These are phyloP conservation scores for Symbiodinium natans DNA, from an alignment of 73 alveolate genomes.

Conservation along the genomic window DNA sequence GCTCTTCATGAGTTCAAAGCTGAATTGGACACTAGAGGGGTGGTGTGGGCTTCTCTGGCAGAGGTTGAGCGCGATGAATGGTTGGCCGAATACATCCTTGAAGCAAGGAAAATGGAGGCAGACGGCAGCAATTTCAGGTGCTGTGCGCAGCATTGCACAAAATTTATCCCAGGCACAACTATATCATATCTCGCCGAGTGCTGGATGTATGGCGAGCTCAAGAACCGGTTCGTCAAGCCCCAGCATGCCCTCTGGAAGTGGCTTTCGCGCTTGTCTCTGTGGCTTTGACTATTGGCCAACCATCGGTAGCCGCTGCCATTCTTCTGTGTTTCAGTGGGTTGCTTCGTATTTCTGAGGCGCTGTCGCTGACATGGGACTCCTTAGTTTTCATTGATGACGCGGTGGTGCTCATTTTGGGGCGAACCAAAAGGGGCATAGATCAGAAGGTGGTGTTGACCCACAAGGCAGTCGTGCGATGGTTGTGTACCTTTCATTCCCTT, in stretches of 20 bases:
- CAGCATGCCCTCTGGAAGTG: constrained; percentile 30
- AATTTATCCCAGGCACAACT: neutral
- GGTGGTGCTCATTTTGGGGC: neutral
- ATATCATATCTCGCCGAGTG: neutral
- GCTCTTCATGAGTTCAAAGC: constrained; percentile 9
- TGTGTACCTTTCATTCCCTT: too few relatives aligned
- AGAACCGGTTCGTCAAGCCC: constrained; percentile 35
- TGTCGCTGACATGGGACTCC: neutral
- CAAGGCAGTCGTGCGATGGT: neutral
- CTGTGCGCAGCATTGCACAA: constrained; percentile 36
- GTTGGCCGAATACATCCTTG: constrained; percentile 20
- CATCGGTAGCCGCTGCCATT: neutral
- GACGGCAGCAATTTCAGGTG: neutral
- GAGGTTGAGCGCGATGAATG: neutral
- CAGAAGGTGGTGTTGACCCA: constrained; percentile 10
- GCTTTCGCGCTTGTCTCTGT: neutral
- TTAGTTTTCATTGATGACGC: neutral
- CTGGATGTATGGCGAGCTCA: constrained; percentile 36
- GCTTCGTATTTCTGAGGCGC: constrained; percentile 26
- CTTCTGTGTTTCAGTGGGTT: constrained; percentile 15
- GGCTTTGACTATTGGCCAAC: neutral
- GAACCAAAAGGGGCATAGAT: constrained; percentile 29
- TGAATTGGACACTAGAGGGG: neutral
- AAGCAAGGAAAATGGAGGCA: neutral
- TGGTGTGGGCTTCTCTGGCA: neutral